These are phyloP conservation scores for Fusarium phyllophilum DNA, from an alignment of 2,329 filamentous ascomycete species.

Conservation along the genomic window DNA sequence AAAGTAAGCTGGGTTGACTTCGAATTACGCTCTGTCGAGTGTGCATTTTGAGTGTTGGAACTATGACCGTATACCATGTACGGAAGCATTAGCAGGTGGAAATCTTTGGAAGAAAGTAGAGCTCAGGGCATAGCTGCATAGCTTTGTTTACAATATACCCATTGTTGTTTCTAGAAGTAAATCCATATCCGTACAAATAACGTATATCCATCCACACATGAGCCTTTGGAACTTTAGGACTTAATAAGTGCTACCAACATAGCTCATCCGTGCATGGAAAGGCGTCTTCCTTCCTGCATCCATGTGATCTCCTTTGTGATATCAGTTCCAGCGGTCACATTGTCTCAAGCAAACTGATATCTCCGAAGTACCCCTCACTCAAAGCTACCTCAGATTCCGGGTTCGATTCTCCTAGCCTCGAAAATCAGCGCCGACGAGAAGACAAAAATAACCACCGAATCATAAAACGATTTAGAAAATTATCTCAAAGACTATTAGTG, in stretches of 20 bases:
- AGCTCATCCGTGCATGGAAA: not conserved
- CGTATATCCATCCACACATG: not conserved
- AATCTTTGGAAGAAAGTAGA: not conserved
- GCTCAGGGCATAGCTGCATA: not conserved
- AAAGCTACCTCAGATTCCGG: not conserved
- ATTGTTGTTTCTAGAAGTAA: not conserved
- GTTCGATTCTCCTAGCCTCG: not conserved
- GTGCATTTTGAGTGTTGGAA: not conserved
- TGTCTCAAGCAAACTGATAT: not conserved
- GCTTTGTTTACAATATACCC: slow-evolving; percentile 12
- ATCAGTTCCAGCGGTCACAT: not conserved
- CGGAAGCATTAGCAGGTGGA: not conserved
- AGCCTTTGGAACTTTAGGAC: not conserved
- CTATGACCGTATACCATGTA: not conserved
- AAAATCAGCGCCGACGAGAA: not conserved
- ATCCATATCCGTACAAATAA: too few relatives aligned
- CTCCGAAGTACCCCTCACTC: not conserved
- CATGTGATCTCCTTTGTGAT: not conserved
- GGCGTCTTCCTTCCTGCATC: not conserved
- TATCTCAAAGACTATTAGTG: fast-evolving
- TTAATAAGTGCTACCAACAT: not conserved
- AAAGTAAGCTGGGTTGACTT: not conserved
- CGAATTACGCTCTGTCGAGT: not conserved
- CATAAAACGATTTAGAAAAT: fast-evolving
- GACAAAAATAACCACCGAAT: not conserved